phyloP scores from a whole-genome alignment of 192 early-diverging fungal genomes.

The Mortierella hygrophila region DNA sequence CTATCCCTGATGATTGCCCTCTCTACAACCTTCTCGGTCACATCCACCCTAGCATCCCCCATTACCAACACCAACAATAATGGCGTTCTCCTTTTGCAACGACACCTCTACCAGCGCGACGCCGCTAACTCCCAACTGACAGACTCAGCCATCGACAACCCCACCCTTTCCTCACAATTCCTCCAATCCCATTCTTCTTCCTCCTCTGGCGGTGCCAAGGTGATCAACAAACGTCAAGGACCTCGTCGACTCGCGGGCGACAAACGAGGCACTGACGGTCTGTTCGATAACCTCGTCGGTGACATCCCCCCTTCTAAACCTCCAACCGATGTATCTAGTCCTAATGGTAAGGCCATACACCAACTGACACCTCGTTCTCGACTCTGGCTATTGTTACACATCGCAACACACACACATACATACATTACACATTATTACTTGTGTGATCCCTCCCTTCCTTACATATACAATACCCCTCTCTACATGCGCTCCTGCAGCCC shows the following conservation, averaged over 20 bases:
- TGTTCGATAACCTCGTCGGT: slow-evolving; percentile 2
- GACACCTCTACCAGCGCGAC: neutral
- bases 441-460: no score
- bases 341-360: neutral
- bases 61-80: neutral
- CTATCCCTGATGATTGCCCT: slow-evolving; percentile 18
- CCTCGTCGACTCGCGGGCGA: slow-evolving; percentile 41
- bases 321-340: neutral
- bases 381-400: neutral
- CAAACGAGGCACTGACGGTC: slow-evolving; percentile 9
- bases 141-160: neutral
- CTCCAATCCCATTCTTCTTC: neutral
- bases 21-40: slow-evolving; percentile 4
- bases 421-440: no score
- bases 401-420: neutral
- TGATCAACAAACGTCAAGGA: neutral
- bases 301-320: neutral
- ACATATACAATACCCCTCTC: no score
- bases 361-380: neutral
- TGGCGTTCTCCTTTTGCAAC: neutral
- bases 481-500: no score
- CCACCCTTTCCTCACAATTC: neutral
- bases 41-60: neutral
- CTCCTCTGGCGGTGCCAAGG: neutral
- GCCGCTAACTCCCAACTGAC: neutral